phyloP scores from a whole-genome alignment of 306 rosid species.

The Prosopis cineraria region DNA sequence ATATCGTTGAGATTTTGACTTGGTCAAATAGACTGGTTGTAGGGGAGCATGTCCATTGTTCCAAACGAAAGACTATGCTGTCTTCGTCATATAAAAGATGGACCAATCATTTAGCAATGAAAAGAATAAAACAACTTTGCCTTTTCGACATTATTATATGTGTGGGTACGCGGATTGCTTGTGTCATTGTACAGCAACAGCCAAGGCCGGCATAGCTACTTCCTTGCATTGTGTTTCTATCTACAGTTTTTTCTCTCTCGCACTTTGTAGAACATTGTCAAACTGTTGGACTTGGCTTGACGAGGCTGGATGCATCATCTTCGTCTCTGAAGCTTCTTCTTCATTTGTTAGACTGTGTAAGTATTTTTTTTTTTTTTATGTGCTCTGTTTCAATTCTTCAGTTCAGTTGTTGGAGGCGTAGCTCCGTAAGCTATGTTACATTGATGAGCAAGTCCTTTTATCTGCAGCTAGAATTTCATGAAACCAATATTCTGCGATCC shows the following conservation, averaged over 20 bases:
- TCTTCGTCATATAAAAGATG: neutral
- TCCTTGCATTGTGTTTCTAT: constrained; percentile 29
- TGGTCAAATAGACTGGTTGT: neutral
- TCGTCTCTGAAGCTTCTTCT: constrained; percentile 1
- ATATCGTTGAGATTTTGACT: neutral
- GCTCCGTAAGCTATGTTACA: neutral
- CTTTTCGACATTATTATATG: constrained; percentile 26
- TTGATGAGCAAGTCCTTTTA: neutral
- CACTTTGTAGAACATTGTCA: neutral
- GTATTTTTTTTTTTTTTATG: neutral
- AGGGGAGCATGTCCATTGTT: neutral
- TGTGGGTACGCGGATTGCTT: constrained; percentile 50
- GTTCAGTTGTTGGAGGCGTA: neutral
- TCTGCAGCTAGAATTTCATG: neutral
- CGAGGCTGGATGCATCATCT: constrained; percentile 9
- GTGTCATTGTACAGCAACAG: constrained; percentile 39
- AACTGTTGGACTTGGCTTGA: neutral
- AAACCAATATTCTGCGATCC: neutral
- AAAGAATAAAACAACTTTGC: neutral
- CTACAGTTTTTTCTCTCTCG: neutral
- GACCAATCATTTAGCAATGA: neutral
- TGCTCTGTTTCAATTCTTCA: neutral
- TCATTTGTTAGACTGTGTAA: constrained; percentile 24
- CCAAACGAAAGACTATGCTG: neutral
- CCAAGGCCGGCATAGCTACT: constrained; percentile 55